Base-by-base conservation (phyloP, 164 flowering plant genomes). In the Taxillus chinensis region DNA sequence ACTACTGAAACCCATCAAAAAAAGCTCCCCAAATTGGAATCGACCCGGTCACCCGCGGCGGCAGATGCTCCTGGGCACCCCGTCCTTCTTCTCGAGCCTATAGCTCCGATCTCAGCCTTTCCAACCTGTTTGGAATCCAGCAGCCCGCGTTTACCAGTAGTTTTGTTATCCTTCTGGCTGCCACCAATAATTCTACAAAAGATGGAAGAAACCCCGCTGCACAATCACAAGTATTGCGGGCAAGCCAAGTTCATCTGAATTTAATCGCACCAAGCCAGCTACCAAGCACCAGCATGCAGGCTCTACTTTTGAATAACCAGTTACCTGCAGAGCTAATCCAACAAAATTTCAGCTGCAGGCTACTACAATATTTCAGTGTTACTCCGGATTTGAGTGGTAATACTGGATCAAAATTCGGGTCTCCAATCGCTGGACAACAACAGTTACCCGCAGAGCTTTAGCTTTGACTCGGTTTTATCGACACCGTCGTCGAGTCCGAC, bases 101-200 rank as follows among this genome's bases (percentile, higher is more conserved):
- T 0, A 27, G 27, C 27, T 40, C 66, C 0, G 71, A 69, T 11
- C 65, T 69, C 16, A 66, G 66, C 13, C 39, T 73, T 8, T 41
- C 70, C 2, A 73, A 42, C 51, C 60, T 68, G 8, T 60, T 68
- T 2, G 61, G 67, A 16, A 61, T 64, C 5, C 75, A 71, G 48
- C 51, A 71, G 5, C 66, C 68, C 8, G 27, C 71, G 3, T 66
- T 71, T 38, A 75, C 78, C 63, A 2, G 62, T 54, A 14, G 56
- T 66, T 52, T 52, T 61, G 11, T 49, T 65, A 9, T 38, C 66
- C 2, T 66, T 65, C 51, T 60, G 62, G 15, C 67, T 68, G n/a
- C 53, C 68, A 60, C 65, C 60, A 7, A 63, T 50, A 1, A 13
- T 42, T 4, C 6, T 64, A 4, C 66, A 74, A 40, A 51, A 63